A percentile compares a stretch with the other conserved stretches of the same genome.
Conservation (phyloP, 352 stramenopile genomes). For the Phytopythium litorale region DNA sequence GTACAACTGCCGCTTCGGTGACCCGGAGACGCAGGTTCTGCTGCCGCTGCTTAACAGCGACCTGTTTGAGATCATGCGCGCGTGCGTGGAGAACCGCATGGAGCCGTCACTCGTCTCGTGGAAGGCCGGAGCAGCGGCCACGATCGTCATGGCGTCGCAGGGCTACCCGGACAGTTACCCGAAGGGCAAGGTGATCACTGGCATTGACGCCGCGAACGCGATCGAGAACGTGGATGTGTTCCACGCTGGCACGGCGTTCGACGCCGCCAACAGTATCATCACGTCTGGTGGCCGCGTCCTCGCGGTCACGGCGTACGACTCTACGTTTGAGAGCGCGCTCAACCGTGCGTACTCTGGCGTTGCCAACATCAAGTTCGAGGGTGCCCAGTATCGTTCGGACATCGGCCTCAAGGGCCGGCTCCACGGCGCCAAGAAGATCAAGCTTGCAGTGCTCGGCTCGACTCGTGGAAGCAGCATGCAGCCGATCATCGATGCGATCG, state of each 20-base stretch:
- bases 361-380: slow-evolving; percentile 86
- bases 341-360: slow-evolving; percentile 90
- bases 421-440: slow-evolving; percentile 78
- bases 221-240: slow-evolving; percentile 95
- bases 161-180: slow-evolving; percentile 98
- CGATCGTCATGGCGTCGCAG: slow-evolving; percentile 95
- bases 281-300: slow-evolving; percentile 97
- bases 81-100: slow-evolving; percentile 94
- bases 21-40: slow-evolving; percentile 99
- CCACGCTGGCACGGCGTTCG: slow-evolving; percentile 95
- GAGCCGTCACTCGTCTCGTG: slow-evolving; percentile 86
- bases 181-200: slow-evolving; percentile 96
- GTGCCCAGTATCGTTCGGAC: slow-evolving; percentile 95
- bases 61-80: slow-evolving; percentile 96
- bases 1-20: slow-evolving; percentile 99
- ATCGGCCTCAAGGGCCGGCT: slow-evolving; percentile 95
- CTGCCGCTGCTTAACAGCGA: slow-evolving; percentile 97
- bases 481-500: slow-evolving; percentile 96
- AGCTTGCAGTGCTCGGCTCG: slow-evolving; percentile 94
- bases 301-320: slow-evolving; percentile 92
- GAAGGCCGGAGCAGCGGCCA: slow-evolving; percentile 90
- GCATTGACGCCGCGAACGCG: slow-evolving; percentile 83
- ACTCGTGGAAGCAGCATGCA: slow-evolving; percentile 95
- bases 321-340: slow-evolving; percentile 91
- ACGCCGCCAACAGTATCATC: slow-evolving; percentile 57